phyloP scores from a whole-genome alignment of 805 yeast genomes.

The Yamadazyma paraphyllophila region DNA sequence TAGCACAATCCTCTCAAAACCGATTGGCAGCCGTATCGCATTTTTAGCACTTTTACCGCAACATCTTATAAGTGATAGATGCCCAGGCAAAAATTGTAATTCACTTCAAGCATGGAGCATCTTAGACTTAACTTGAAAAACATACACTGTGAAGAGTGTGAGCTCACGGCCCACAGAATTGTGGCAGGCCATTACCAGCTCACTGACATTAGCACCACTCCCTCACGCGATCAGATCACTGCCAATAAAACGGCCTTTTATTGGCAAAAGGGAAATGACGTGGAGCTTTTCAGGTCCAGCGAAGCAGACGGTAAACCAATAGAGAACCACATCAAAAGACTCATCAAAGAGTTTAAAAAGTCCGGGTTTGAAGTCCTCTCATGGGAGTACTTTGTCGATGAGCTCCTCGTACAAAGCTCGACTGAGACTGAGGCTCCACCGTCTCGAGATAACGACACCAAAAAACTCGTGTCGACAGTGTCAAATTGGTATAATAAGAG shows the following conservation, averaged over 20 bases:
- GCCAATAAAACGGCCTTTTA: slow-evolving; percentile 10
- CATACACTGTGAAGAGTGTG: slow-evolving; percentile 58
- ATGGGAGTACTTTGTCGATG: slow-evolving; percentile 30
- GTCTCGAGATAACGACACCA: not conserved
- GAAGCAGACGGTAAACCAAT: not conserved
- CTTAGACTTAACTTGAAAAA: slow-evolving; percentile 35
- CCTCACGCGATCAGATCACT: not conserved
- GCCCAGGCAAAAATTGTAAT: not conserved
- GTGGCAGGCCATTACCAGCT: slow-evolving; percentile 6
- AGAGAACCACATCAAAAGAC: slow-evolving; percentile 17
- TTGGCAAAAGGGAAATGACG: slow-evolving; percentile 21
- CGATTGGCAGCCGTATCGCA: slow-evolving; percentile 7
- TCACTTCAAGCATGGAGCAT: slow-evolving; percentile 21
- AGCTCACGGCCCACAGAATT: slow-evolving; percentile 28
- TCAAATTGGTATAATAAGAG: slow-evolving; percentile 1
- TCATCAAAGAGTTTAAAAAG: slow-evolving; percentile 25
- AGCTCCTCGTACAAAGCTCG: slow-evolving; percentile 15
- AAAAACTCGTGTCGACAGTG: not conserved
- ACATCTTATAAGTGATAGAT: not conserved
- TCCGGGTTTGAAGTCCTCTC: slow-evolving; percentile 38
- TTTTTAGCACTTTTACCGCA: slow-evolving; percentile 12
- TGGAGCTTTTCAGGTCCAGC: slow-evolving; percentile 22
- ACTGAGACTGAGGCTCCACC: slow-evolving; percentile 6
- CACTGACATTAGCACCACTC: not conserved
- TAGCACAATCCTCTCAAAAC: not conserved